Evolutionary conservation across 768 basidiomycete species (phyloP), one percentile per base, ranked within the genome.

Genomic region (Hygrophoropsis aurantiaca): DNA sequence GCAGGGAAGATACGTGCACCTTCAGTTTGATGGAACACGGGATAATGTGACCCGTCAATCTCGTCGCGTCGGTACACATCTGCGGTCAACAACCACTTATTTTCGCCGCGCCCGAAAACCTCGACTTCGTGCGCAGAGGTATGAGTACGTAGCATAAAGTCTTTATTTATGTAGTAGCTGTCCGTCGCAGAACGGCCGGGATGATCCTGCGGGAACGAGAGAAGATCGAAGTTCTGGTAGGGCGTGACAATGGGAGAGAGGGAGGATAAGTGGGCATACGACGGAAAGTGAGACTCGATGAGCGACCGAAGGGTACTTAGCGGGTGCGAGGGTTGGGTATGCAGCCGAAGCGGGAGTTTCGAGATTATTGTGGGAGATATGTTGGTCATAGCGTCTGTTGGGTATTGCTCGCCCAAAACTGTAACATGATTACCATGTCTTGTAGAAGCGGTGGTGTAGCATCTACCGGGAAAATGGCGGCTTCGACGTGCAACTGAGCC

Each of bases 71-170:
- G 73, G 68, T 98, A 99, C 43, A 99, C 97, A 71, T 99, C 97
- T 24, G 97, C 94, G 8, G 93, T 89, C 19, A 98, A 74, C 25
- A 99, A 74, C 90, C 94, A 99, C 44, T 78, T 78, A 18, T 86
- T 82, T 53, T 85, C 74, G 5, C 90, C 90, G 36, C 73, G 70
- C 25, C 78, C 68, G 65, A 97, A 98, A 6, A 84, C 84, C 50
- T 97, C 94, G 25, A 98, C 89, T 71, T 99, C 95, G 64, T 99
- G 97, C 4, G 97, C 92, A n/a, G 90, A 93, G 1, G 97, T 97
- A 65, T 99, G 97, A 0, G 97, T 98, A 34, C 97, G 86, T 30
- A 99, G 81, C 91, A 99, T 93, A 60, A 86, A 74, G 57, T 83
- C 73, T 58, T 77, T 79, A 72, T 98, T 98, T 61, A 97, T 75